These are phyloP conservation scores for Suillus fuscotomentosus DNA, from an alignment of 768 basidiomycete genomes.

Conservation along the genomic window DNA sequence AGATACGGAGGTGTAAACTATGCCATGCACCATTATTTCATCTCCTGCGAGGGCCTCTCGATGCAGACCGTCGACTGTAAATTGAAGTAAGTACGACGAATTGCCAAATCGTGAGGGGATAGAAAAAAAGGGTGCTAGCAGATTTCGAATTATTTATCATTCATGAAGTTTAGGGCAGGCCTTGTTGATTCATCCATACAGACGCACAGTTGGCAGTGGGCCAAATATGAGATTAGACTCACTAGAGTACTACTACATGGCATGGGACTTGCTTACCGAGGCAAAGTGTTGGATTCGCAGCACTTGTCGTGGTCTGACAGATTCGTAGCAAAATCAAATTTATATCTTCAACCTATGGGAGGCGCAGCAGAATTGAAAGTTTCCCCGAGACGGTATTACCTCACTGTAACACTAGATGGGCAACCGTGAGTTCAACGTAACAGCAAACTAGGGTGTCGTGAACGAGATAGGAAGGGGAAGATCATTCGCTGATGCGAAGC, in stretches of 20 bases:
- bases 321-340: background rate
- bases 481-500: background rate
- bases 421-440: background rate
- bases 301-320: background rate
- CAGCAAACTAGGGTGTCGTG: background rate
- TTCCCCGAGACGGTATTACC: background rate
- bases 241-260: too few relatives aligned
- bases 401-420: background rate
- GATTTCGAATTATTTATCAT: background rate
- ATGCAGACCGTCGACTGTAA: conserved; percentile 40
- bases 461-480: background rate
- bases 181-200: background rate
- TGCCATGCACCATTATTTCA: conserved; percentile 87
- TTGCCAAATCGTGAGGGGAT: conserved; percentile 49
- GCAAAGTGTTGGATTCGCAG: background rate
- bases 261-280: background rate
- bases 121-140: conserved; percentile 4
- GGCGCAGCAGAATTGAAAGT: background rate
- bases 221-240: background rate
- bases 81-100: conserved; percentile 35
- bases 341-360: background rate
- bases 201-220: background rate
- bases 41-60: conserved; percentile 82
- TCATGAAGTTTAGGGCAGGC: conserved; percentile 37
- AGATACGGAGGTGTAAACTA: conserved; percentile 89